Base-by-base conservation (phyloP, 2,329 filamentous ascomycete genomes). In the Ceratocystis cubensis region DNA sequence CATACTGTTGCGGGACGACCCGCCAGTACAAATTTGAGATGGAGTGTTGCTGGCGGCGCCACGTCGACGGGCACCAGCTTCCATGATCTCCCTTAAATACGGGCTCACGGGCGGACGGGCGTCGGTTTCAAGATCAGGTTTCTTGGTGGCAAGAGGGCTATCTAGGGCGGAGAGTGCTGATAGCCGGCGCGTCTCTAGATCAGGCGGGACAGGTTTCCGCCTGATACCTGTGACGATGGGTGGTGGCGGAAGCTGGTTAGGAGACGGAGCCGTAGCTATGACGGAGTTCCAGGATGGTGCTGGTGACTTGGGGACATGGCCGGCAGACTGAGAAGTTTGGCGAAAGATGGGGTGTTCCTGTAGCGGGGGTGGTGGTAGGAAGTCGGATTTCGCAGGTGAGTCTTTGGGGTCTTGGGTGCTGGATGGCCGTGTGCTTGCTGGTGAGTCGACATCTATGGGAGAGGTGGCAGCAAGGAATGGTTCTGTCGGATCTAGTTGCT, bases 51-150 rank as follows among this genome's bases (percentile, higher is more conserved):
- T 56, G 50, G 50, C 25, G 50, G 22, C 22, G 50, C 50, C 50
- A 22, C 78, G 78, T 30, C 76, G 63, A 71, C 73, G 46, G 69
- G 73, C 69, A 30, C 73, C 67, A 25, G 68, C 69, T 5, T 71
- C 71, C 45, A 53, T 63, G 13, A 73, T 73, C 17, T 72, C 73
- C 45, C 73, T 73, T 3, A 74, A 74, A n/a, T 79, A 78, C 48
- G 84, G 86, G 70, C 74, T 87, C 62, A 86, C 86, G 73, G 81
- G 82, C 45, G 84, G 86, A 70, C 78, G 88, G 72, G 75, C 85
- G 71, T 84, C 83, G 0, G 84, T 82, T 69, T 76, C 85, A 69
- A 82, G 84, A 70, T 73, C 74, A 2, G 74, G 64, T 25, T n/a
- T 62, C 37, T 41, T 59, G n/a, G 30, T 5, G 63, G 63, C 6